Percentiles rank a stretch among this genome's conserved stretches.
Evolutionary conservation across 306 rosid species (phyloP).

Genomic region (Pachyrhizus erosus): DNA sequence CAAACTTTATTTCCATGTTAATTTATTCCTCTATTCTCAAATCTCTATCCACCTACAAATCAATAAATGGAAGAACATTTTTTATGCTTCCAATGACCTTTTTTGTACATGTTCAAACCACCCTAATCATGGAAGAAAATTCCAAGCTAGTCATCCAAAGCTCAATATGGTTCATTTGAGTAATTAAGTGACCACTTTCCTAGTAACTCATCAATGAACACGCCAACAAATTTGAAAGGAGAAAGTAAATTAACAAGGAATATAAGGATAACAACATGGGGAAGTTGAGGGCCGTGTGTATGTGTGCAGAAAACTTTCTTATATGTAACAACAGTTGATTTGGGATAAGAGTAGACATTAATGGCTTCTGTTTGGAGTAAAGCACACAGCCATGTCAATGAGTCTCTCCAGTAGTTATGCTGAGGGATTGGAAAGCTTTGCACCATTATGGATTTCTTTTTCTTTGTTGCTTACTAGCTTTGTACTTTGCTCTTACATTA

Average conservation of each 20-base stretch:
- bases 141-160: background rate
- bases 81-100: background rate
- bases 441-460: background rate
- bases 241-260: background rate
- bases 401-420: background rate
- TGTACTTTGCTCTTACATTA: background rate
- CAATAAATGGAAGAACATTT: background rate
- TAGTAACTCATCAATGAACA: conserved; percentile 3
- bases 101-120: background rate
- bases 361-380: conserved; percentile 16
- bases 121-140: background rate
- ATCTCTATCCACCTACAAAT: conserved; percentile 8
- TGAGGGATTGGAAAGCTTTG: conserved; percentile 3
- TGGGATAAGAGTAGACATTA: background rate
- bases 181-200: background rate
- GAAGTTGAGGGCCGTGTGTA: background rate
- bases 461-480: background rate
- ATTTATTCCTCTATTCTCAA: background rate
- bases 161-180: conserved; percentile 12
- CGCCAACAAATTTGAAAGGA: background rate
- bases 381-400: background rate
- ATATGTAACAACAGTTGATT: too few relatives aligned
- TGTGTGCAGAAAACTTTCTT: background rate
- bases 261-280: background rate
- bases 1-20: background rate